A percentile compares a stretch with the other conserved stretches of the same genome.
phyloP scores from a whole-genome alignment of 2,329 filamentous ascomycete species.

The Diaporthe batatas region DNA sequence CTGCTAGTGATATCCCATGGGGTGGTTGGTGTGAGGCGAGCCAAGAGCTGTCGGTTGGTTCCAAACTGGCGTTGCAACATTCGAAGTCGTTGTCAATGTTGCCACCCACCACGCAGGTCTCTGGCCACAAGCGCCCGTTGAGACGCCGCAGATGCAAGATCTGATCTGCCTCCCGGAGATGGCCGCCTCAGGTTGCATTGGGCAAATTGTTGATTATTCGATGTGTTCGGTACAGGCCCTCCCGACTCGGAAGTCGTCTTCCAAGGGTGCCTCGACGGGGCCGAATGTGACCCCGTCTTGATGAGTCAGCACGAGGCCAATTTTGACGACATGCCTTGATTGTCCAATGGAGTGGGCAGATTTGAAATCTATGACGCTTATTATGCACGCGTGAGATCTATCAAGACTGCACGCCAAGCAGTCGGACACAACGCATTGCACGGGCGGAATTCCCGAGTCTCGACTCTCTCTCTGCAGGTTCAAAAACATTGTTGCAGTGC shows the following conservation, averaged over 20 bases:
- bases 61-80: not conserved
- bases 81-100: too few relatives aligned
- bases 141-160: not conserved
- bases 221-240: too few relatives aligned
- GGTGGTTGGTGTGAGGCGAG: not conserved
- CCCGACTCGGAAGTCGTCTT: not conserved
- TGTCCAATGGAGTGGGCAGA: not conserved
- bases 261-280: slow-evolving; percentile 11
- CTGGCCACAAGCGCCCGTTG: not conserved
- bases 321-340: slow-evolving; percentile 11
- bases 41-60: not conserved
- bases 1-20: too few relatives aligned
- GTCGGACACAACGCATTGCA: not conserved
- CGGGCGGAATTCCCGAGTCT: slow-evolving; percentile 1
- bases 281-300: not conserved
- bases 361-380: not conserved
- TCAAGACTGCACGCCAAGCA: not conserved
- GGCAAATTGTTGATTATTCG: not conserved
- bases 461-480: not conserved
- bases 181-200: not conserved
- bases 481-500: not conserved
- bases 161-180: not conserved
- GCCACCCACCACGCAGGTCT: not conserved
- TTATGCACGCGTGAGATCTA: not conserved
- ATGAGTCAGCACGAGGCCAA: slow-evolving; percentile 6